Evolutionary conservation across 495 filamentous ascomycete species (phyloP), one percentile per base, ranked within the genome.

Genomic region (Echria macrotheca): DNA sequence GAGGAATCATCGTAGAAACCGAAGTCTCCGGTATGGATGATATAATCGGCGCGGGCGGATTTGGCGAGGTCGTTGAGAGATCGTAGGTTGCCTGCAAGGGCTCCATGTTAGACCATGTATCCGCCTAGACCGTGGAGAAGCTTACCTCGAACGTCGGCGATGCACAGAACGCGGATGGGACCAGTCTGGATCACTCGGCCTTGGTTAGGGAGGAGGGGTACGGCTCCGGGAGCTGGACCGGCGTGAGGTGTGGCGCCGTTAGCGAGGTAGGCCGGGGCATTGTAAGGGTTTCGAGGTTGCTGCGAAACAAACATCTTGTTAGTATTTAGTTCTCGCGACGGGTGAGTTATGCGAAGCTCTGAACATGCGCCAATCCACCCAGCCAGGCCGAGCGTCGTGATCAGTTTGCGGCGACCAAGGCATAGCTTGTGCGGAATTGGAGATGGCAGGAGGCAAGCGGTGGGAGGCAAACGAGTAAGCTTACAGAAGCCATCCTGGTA

Each of bases 1-100:
- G 94, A 99, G 32, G 82, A 85, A 43, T 94, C 88, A 64, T 99
- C 94, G 69, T 99, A 99, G 71, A 99, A 99, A 45, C 94, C 94
- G 64, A 99, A 99, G 64, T 99, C 94, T 63, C 94, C 94, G 26
- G 94, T 97, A 69, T 99, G 93, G 54, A 99, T 87, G 59, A 99
- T 94, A 66, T 95, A 86, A 69, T 96, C 89, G 45, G 93, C 93
- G 60, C 85, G 84, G 44, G 94, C 93, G 60, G 90, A 82, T 65
- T 85, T 90, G 49, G 94, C 94, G 45, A 97, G 82, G 32, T 97
- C 90, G 72, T 99, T 99, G 57, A 99, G 75, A 50, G 93, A 96
- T 69, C 83, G 83, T 44, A 99, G 77, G 65, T 96, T 96, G 64
- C 94, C 93, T 98, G 52, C 39, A 23, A 10, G 43, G 7, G 54